A percentile compares a stretch with the other conserved stretches of the same genome.
Evolutionary conservation across 257 asterid genomes (phyloP).

Genomic region (Solanum habrochaites): DNA sequence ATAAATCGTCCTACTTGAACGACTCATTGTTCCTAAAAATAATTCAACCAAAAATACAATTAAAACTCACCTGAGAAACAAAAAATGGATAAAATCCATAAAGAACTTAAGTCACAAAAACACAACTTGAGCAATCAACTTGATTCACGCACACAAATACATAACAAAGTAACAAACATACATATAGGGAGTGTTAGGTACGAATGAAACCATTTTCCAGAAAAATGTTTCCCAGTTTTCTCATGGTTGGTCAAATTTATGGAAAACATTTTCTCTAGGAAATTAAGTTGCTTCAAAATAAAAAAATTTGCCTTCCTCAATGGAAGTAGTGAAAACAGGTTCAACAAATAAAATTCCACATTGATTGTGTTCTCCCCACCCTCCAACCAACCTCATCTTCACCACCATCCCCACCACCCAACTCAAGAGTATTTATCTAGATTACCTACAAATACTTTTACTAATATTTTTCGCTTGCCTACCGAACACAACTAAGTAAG

Average conservation of each 20-base stretch:
- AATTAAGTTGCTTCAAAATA: neutral
- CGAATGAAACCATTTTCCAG: neutral
- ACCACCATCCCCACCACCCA: neutral
- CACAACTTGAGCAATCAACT: neutral
- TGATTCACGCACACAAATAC: neutral
- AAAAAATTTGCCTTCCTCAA: neutral
- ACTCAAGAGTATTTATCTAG: neutral
- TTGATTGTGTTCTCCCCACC: neutral
- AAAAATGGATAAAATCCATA: neutral
- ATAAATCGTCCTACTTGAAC: conserved; percentile 88
- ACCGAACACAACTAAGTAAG: neutral
- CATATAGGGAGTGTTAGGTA: neutral
- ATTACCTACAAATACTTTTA: neutral
- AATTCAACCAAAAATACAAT: neutral
- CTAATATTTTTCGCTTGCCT: neutral
- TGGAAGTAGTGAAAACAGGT: neutral
- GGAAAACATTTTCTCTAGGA: neutral
- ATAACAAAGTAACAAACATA: neutral
- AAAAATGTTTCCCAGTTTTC: neutral
- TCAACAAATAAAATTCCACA: neutral
- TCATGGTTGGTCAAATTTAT: neutral
- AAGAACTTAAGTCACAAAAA: neutral
- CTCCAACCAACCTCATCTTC: neutral
- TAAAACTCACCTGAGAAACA: neutral
- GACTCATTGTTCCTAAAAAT: conserved; percentile 59